Evolutionary conservation across 208 protist genomes (phyloP).

Genomic region (Acanthamoeba triangularis): DNA sequence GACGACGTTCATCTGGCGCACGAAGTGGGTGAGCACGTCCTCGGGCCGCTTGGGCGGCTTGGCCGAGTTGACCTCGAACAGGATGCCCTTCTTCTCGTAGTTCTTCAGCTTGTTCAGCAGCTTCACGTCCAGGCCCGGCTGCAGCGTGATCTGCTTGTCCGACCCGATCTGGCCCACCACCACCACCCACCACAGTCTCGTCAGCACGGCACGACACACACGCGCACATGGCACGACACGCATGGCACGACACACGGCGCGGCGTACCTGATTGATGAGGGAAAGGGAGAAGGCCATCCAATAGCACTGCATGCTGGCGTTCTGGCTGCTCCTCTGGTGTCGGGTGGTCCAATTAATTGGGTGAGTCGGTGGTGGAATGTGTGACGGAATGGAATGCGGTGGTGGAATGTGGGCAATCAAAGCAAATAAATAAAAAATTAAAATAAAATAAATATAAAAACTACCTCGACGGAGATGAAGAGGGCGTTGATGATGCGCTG

Average conservation of each 20-base stretch:
- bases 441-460: neutral
- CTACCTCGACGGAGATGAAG: neutral
- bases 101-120: conserved; percentile 22
- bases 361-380: too few species aligned
- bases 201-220: neutral
- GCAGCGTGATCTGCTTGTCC: conserved; percentile 15
- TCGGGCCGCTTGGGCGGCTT: neutral
- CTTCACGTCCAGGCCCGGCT: neutral
- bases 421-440: too few species aligned
- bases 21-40: neutral
- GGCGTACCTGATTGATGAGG: neutral
- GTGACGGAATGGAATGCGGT: too few species aligned
- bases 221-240: too few species aligned
- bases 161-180: neutral
- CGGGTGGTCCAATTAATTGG: neutral
- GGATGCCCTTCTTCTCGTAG: conserved; percentile 1
- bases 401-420: too few species aligned
- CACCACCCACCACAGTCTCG: neutral
- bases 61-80: conserved; percentile 1
- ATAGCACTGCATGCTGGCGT: conserved; percentile 12
- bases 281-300: neutral
- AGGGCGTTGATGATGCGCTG: conserved; percentile 59
- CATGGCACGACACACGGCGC: neutral
- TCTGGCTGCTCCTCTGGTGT: conserved; percentile 5
- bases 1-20: conserved; percentile 11